Percentiles rank a stretch among this genome's conserved stretches.
Evolutionary conservation across 495 filamentous ascomycete species (phyloP).

Genomic region (Barbatosphaeria neglecta): DNA sequence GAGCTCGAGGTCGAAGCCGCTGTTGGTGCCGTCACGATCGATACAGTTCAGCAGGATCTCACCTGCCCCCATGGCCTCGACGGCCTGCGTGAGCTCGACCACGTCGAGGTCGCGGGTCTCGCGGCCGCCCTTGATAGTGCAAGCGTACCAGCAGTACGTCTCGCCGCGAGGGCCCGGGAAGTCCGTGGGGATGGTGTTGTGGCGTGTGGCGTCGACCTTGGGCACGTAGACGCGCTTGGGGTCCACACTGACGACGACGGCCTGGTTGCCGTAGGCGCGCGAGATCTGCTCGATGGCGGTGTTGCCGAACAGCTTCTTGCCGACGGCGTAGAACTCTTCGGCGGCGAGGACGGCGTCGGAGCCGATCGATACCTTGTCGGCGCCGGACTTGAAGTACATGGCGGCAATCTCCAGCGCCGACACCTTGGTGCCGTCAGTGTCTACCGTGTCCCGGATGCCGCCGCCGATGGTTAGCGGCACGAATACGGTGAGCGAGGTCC

Average conservation of each 20-base stretch:
- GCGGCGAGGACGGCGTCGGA: slow-evolving; percentile 88
- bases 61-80: slow-evolving; percentile 91
- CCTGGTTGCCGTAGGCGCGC: slow-evolving; percentile 87
- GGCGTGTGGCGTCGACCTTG: slow-evolving; percentile 56
- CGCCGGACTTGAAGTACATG: slow-evolving; percentile 94
- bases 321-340: slow-evolving; percentile 68
- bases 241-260: slow-evolving; percentile 92
- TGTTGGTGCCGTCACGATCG: slow-evolving; percentile 91
- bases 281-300: slow-evolving; percentile 95
- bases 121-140: slow-evolving; percentile 88
- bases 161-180: slow-evolving; percentile 66
- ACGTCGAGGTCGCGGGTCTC: slow-evolving; percentile 89
- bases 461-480: slow-evolving; percentile 95
- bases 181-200: slow-evolving; percentile 64
- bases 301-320: slow-evolving; percentile 56
- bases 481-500: slow-evolving; percentile 84
- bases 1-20: slow-evolving; percentile 88
- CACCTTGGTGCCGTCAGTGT: slow-evolving; percentile 76
- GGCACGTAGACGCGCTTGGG: slow-evolving; percentile 82
- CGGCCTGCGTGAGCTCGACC: slow-evolving; percentile 70
- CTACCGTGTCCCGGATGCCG: slow-evolving; percentile 82
- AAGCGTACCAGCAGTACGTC: slow-evolving; percentile 89
- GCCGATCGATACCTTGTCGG: slow-evolving; percentile 98
- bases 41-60: slow-evolving; percentile 96
- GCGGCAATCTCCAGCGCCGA: slow-evolving; percentile 85